A percentile compares a stretch with the other conserved stretches of the same genome.
phyloP scores from a whole-genome alignment of 305 asterid species.

The Fraxinus nigra region DNA sequence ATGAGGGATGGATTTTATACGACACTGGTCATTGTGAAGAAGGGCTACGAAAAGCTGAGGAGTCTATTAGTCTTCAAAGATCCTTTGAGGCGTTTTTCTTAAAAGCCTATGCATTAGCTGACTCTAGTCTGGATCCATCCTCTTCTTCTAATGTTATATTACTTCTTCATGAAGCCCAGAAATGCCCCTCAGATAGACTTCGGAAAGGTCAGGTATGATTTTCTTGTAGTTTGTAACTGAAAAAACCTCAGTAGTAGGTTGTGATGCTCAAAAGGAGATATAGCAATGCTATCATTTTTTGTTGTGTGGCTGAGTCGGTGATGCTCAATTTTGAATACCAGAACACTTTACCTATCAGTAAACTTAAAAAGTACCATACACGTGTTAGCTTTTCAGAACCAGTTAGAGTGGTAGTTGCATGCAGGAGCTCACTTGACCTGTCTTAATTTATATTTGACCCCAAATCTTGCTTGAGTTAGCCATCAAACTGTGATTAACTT shows the following conservation, averaged over 20 bases:
- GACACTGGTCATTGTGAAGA: conserved; percentile 98
- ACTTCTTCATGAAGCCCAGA: conserved; percentile 93
- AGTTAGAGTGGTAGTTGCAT: neutral
- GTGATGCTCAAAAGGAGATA: neutral
- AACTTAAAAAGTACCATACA: neutral
- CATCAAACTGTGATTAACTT: neutral
- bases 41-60: conserved; percentile 92
- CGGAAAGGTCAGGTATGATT: conserved; percentile 92
- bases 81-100: conserved; percentile 97
- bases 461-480: neutral
- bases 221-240: neutral
- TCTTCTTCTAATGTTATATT: conserved; percentile 82
- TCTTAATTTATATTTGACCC: neutral
- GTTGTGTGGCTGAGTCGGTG: neutral
- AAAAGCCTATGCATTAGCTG: conserved; percentile 98
- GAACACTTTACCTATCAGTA: neutral
- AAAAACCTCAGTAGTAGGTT: neutral
- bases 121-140: conserved; percentile 87
- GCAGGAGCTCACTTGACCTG: neutral
- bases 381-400: neutral
- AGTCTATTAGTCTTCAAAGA: conserved; percentile 80
- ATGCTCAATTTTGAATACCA: neutral
- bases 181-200: conserved; percentile 95
- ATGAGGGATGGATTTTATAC: conserved; percentile 97
- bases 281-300: neutral